Evolutionary conservation across 176 grass and related monocot species (phyloP), one percentile per base, ranked within the genome.

Genomic region (Juncus inflexus): DNA sequence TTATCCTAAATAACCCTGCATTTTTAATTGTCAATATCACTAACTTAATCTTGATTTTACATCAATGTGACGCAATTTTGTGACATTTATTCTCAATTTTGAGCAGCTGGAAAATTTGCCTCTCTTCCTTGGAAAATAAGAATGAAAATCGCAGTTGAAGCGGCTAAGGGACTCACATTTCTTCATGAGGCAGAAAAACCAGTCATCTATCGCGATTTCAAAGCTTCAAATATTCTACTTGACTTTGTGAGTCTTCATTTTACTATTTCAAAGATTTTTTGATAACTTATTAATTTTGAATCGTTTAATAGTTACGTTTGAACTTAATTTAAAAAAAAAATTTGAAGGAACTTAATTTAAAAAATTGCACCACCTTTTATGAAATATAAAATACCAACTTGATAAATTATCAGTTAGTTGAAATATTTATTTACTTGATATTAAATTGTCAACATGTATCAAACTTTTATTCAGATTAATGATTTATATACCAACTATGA

Each of bases 141-240:
- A 73, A 83, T 96, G 11, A 78, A 87, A 74, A 85, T 87, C 12
- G 87, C 91, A 7, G 73, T 90, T 16, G 84, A 65, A 45, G 87
- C 91, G 0, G 91, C 91, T 11, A 96, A 63, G 79, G 91, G 91
- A n/a, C 84, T 96, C 47, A 76, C 87, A 3, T 96, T 96, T 62
- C 91, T 96, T 70, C 91, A 96, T 68, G 74, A 67, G 49, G 81
- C 91, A 2, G 77, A 86, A 67, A 87, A 78, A 36, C 91, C 91
- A 3, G 84, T 96, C 3, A 96, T 96, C 65, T 87, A 87, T 84
- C 91, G 91, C 11, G 91, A 96, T 59, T 90, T 96, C 81, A 96
- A 96, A 83, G 81, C 91, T 0, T 96, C 91, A 37, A 96, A 96
- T 62, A 81, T 96, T 67, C 64, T 96, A 68, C 83, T 96, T 4